Percentiles rank a stretch among this genome's conserved stretches.
phyloP scores from a whole-genome alignment of 148 eudicot species.

The Rhododendron vialii region DNA sequence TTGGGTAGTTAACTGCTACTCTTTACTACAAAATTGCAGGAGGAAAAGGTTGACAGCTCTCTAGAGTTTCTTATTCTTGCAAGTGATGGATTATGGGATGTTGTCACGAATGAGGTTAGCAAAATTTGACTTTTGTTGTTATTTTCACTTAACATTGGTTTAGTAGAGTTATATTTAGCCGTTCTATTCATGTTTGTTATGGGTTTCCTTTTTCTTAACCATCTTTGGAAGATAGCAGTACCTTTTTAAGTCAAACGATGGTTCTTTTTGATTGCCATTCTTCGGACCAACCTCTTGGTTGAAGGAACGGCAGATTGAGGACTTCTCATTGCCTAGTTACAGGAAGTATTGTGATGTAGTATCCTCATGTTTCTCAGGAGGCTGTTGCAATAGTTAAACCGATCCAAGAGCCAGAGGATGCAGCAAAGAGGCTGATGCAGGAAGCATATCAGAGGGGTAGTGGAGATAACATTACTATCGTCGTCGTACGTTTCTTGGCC shows the following conservation, averaged over 20 bases:
- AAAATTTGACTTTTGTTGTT: neutral
- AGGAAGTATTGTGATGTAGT: neutral
- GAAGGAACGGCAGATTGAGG: neutral
- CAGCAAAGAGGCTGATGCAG: conserved; percentile 78
- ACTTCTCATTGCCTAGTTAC: neutral
- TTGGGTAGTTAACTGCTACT: neutral
- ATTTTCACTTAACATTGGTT: neutral
- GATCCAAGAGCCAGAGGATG: conserved; percentile 67
- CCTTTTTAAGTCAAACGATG: neutral
- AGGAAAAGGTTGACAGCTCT: conserved; percentile 74
- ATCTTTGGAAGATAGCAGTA: neutral
- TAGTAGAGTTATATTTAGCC: neutral
- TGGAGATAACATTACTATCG: conserved; percentile 76
- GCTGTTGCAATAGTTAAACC: conserved; percentile 83
- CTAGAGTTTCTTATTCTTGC: conserved; percentile 94
- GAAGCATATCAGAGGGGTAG: conserved; percentile 90
- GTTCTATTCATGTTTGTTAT: neutral
- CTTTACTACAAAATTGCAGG: conserved; percentile 33
- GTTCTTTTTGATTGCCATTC: neutral
- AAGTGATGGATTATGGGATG: conserved; percentile 96
- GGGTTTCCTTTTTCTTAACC: neutral
- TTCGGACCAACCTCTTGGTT: neutral
- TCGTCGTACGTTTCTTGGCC: conserved; percentile 64
- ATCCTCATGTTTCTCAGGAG: conserved; percentile 33
- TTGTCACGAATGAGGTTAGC: conserved; percentile 77